Evolutionary conservation across 2,329 filamentous ascomycete species (phyloP), one percentile per base, ranked within the genome.

Genomic region (Parascedosporium putredinis): DNA sequence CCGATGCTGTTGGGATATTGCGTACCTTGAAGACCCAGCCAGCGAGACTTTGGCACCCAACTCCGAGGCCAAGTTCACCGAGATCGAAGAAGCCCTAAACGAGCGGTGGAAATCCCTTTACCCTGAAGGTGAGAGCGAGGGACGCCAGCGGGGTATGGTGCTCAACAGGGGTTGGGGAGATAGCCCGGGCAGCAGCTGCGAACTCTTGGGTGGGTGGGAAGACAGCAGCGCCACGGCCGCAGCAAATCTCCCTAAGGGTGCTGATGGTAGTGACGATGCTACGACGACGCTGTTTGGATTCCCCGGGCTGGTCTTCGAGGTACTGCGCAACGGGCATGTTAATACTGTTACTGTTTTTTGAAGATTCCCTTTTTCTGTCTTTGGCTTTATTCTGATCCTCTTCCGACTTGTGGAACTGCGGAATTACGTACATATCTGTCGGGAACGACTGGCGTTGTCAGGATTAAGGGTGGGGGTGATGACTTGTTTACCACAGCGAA

Each of bases 301-400:
- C 60, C 91, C 93, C 0, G 91, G 93, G 0, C 69, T 97, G 65
- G 81, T 96, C 44, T 97, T 98, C 69, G 93, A 98, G 68, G 91
- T 98, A 24, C 68, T 97, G 64, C 90, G 87, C 79, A 96, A 95
- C 61, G 89, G 87, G 3, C 84, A 81, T 53, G 86, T 98, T 22
- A 94, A 88, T 65, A 86, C 87, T 23, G 72, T 97, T 63, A 97
- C 91, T 8, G 82, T 95, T 22, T 95, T 90, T 70, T 95, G 63
- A 78, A 24, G n/a, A 12, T 6, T 18, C 34, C 23, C 20, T 8
- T 18, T 42, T 12, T 16, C 4, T 18, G 9, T 25, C 23, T 14
- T 14, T 20, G 14, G 25, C 8, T 10, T 46, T 46, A 6, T 24
- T 10, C 10, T 24, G 24, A n/a, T n/a, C n/a, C n/a, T n/a, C n/a